These are phyloP conservation scores for Apiotrichum brassicae DNA, from an alignment of 1,284 basidiomycete genomes.

Conservation along the genomic window DNA sequence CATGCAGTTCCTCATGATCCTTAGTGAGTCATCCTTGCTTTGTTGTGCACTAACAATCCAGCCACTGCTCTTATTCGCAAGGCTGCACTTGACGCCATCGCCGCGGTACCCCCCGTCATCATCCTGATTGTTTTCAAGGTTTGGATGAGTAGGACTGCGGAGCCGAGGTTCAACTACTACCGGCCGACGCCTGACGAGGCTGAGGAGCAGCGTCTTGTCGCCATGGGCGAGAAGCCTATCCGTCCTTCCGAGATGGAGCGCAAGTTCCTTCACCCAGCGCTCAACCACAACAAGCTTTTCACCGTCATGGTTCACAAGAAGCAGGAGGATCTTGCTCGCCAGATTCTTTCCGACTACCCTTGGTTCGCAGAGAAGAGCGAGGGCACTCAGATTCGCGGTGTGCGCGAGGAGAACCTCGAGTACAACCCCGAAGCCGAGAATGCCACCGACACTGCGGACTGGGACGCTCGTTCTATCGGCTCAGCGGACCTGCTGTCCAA, in stretches of 20 bases:
- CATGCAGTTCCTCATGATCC: conserved; percentile 77
- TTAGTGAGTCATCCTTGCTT: conserved; percentile 56
- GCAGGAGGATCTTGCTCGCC: conserved; percentile 40
- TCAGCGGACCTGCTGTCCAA: conserved; percentile 31
- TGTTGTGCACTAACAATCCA: neutral
- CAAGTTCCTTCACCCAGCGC: conserved; percentile 51
- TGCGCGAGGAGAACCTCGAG: conserved; percentile 46
- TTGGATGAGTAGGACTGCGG: conserved; percentile 64
- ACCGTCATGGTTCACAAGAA: conserved; percentile 48
- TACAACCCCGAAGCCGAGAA: conserved; percentile 42
- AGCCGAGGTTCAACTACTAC: conserved; percentile 67
- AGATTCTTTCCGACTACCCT: conserved; percentile 42
- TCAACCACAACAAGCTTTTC: conserved; percentile 45
- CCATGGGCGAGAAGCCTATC: conserved; percentile 40
- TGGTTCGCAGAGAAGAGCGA: conserved; percentile 42
- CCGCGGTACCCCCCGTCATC: conserved; percentile 63
- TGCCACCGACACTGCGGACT: conserved; percentile 28
- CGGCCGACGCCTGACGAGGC: conserved; percentile 47
- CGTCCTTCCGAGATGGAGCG: conserved; percentile 48
- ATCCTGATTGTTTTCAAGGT: conserved; percentile 73
- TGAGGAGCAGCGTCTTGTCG: conserved; percentile 28
- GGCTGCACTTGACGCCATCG: conserved; percentile 54
- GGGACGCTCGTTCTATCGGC: conserved; percentile 39
- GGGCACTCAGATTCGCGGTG: conserved; percentile 41
- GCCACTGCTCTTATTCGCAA: conserved; percentile 62